Evolutionary conservation across 164 flowering plant genomes (phyloP), one percentile per base, ranked within the genome.

Genomic region (Magnolia sinica): DNA sequence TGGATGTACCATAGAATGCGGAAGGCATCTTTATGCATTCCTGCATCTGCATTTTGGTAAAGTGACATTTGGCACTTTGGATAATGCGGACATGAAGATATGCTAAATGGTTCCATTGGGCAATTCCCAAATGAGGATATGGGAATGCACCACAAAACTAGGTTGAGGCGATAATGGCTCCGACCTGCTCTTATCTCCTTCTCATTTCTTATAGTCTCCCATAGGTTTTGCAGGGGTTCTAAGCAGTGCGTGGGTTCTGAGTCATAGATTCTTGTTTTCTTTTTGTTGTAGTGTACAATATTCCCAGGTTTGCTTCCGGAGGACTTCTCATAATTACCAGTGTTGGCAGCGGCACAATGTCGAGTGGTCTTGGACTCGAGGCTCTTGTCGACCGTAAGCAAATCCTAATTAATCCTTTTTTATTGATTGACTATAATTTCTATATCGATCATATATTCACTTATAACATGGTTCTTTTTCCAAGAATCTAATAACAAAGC

Each of bases 371-470:
- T 72, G 89, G 88, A 76, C 89, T 90, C 55, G 91, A 90, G 74
- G 74, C 91, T 71, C 89, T 89, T 79, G 96, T 92, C 16, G 96
- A 92, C 76, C 91, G 96, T 92, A 87, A 45, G 96, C 58, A 13
- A 59, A 72, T 61, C 67, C 31, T 77, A 3, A 51, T 20, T 27
- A 6, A 10, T 72, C 58, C 37, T 50, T 67, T 37, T 37, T 37
- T 37, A 37, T 37, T 37, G 45, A 37, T 37, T 37, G 45, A 37
- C 45, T 66, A 6, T 18, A 19, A 7, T 75, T 50, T 20, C 51
- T 22, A 8, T 51, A 23, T 3, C 27, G n/a, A 50, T 11, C 45
- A 18, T 70, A 9, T 70, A 6, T 70, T 45, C 11, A 18, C 23
- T 45, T 70, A 5, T 20, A 19, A 55, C 61, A 68, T 29, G 37